phyloP scores from a whole-genome alignment of 371 early-diverging fungal species.

The Syncephalastrum sp. region DNA sequence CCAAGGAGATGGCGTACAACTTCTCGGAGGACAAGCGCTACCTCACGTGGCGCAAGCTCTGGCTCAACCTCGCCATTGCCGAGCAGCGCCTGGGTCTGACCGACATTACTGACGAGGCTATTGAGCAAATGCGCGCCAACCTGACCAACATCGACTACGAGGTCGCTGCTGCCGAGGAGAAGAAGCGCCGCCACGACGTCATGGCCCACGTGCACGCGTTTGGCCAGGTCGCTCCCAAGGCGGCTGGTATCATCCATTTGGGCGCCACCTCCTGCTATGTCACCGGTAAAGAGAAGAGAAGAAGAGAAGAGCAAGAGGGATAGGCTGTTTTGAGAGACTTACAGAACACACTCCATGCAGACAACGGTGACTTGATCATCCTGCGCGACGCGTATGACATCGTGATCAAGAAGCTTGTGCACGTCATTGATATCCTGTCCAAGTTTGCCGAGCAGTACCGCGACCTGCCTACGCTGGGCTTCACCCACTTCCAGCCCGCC shows the following conservation, averaged over 20 bases:
- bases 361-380: conserved; percentile 95
- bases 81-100: conserved; percentile 71
- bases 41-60: conserved; percentile 92
- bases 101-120: conserved; percentile 71
- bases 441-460: conserved; percentile 80
- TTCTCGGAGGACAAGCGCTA: conserved; percentile 95
- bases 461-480: conserved; percentile 92
- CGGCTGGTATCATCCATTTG: conserved; percentile 95
- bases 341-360: conserved; percentile 27
- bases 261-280: conserved; percentile 98
- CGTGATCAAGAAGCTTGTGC: conserved; percentile 84
- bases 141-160: conserved; percentile 88
- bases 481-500: conserved; percentile 98
- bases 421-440: conserved; percentile 76
- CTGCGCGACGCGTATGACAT: conserved; percentile 93
- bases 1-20: conserved; percentile 95
- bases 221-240: conserved; percentile 87
- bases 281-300: conserved; percentile 49
- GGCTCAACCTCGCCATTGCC: conserved; percentile 92
- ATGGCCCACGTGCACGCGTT: conserved; percentile 98
- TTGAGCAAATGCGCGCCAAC: conserved; percentile 89
- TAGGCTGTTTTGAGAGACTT: too few species aligned
- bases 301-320: too few species aligned
- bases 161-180: conserved; percentile 90
- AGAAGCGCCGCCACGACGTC: conserved; percentile 95